Evolutionary conservation across 768 basidiomycete genomes (phyloP).

Genomic region (Russula griseocarnosa): DNA sequence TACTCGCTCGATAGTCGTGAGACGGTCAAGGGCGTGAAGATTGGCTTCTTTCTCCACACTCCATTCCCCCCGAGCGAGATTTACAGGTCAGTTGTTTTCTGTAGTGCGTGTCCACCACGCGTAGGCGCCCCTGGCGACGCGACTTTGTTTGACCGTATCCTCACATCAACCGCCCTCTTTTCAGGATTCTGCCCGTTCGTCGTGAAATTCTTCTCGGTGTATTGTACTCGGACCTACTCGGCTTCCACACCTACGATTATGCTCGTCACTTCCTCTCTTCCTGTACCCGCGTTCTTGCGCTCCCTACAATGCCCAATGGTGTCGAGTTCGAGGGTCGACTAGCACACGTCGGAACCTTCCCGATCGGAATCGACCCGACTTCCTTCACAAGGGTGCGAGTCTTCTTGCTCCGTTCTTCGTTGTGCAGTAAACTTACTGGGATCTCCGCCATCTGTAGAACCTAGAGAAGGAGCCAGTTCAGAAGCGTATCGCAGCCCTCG

Average conservation of each 20-base stretch:
- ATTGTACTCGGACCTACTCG: conserved; percentile 93
- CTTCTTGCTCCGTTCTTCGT: neutral
- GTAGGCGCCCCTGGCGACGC: neutral
- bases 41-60: conserved; percentile 98
- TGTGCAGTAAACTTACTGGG: conserved; percentile 10
- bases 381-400: conserved; percentile 76
- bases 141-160: conserved; percentile 2
- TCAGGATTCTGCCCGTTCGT: conserved; percentile 91
- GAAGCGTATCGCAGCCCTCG: conserved; percentile 72
- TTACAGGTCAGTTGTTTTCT: conserved; percentile 61
- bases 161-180: neutral
- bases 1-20: conserved; percentile 37
- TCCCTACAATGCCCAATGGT: conserved; percentile 97
- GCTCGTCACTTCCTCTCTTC: conserved; percentile 99
- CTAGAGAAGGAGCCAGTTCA: conserved; percentile 76
- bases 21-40: conserved; percentile 70
- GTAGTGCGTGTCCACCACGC: neutral
- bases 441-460: conserved; percentile 46
- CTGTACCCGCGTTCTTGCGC: conserved; percentile 91
- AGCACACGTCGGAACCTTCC: conserved; percentile 97
- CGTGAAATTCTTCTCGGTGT: conserved; percentile 96
- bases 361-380: conserved; percentile 94
- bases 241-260: conserved; percentile 99
- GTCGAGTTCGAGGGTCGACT: conserved; percentile 94
- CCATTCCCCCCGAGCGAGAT: conserved; percentile 98